These are phyloP conservation scores for Suillus placidus DNA, from an alignment of 768 basidiomycete species.

Conservation along the genomic window DNA sequence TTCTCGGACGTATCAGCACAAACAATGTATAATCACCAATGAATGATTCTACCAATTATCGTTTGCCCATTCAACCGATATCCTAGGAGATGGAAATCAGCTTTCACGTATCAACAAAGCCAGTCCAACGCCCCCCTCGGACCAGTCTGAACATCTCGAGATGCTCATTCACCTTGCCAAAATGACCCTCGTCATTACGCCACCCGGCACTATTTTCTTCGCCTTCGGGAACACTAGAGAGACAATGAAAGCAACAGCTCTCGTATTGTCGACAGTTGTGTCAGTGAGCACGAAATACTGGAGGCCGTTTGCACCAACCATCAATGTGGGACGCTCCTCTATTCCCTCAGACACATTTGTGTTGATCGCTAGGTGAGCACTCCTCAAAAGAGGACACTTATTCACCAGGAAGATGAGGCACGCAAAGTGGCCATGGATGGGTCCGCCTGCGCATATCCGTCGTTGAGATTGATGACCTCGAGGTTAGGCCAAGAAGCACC, in stretches of 20 bases:
- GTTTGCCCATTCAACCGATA: background rate
- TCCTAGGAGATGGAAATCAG: background rate
- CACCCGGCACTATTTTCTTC: background rate
- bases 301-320: background rate
- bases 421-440: background rate
- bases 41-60: too few relatives aligned
- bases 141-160: background rate
- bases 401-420: background rate
- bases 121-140: background rate
- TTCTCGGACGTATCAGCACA: too few relatives aligned
- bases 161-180: background rate
- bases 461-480: background rate
- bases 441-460: background rate
- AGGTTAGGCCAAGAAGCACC: background rate
- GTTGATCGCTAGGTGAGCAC: background rate
- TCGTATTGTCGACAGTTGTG: background rate
- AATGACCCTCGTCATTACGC: background rate
- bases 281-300: background rate
- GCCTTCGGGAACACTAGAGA: background rate
- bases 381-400: background rate
- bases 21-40: too few relatives aligned
- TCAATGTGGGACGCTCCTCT: background rate
- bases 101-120: background rate
- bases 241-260: background rate
- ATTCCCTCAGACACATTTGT: background rate